A percentile compares a stretch with the other conserved stretches of the same genome.
Evolutionary conservation across 345 rosid species (phyloP).

Genomic region (Eutrema japonicum): DNA sequence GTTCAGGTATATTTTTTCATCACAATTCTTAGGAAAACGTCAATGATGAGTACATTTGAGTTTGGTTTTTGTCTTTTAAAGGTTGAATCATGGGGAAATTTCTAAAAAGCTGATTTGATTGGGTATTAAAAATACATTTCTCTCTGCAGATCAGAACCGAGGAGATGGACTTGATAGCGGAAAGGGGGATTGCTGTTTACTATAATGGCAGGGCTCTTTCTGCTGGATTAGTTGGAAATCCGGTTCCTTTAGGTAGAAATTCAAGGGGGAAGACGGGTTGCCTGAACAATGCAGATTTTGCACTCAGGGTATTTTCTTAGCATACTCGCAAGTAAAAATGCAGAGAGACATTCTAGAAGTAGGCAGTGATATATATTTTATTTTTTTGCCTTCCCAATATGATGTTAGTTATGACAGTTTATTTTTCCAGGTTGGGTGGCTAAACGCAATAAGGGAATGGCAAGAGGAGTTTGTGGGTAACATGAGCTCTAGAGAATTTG

Average conservation of each 20-base stretch:
- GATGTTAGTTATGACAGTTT: conserved; percentile 43
- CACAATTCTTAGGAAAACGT: conserved; percentile 7
- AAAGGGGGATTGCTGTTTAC: conserved; percentile 98
- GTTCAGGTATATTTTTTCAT: conserved; percentile 67
- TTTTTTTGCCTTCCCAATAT: conserved; percentile 16
- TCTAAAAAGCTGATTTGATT: conserved; percentile 12
- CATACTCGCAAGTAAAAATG: conserved; percentile 24
- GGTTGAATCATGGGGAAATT: conserved; percentile 21
- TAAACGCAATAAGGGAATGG: conserved; percentile 99
- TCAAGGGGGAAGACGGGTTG: conserved; percentile 79
- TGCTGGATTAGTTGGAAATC: conserved; percentile 76
- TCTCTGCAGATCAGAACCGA: conserved; percentile 87
- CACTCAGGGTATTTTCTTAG: conserved; percentile 73
- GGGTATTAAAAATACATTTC: conserved; percentile 25
- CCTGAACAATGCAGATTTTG: conserved; percentile 90
- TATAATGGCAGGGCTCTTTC: conserved; percentile 87
- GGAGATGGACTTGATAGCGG: conserved; percentile 97
- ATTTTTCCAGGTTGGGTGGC: conserved; percentile 83
- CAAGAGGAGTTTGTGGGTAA: conserved; percentile 99
- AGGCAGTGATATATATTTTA: conserved; percentile 10
- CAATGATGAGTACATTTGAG: neutral
- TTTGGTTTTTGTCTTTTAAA: neutral
- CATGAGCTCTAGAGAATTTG: conserved; percentile 99
- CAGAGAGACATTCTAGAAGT: conserved; percentile 23
- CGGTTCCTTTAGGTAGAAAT: conserved; percentile 63